phyloP scores from a whole-genome alignment of 2,329 filamentous ascomycete species.

The Scopulariopsis brevicaulis region DNA sequence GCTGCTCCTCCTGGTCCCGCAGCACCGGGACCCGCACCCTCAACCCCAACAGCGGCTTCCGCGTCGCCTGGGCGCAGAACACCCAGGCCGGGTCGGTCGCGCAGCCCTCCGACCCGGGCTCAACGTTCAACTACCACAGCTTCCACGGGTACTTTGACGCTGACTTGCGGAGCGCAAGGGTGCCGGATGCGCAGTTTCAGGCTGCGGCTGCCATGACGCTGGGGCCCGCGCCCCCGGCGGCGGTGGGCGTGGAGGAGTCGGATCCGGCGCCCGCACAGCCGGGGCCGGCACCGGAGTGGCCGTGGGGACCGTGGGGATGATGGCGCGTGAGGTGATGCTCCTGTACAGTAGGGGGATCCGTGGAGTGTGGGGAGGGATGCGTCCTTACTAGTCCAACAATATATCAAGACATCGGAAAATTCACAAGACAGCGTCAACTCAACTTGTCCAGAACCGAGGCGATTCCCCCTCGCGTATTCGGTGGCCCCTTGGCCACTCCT shows the following conservation, averaged over 20 bases:
- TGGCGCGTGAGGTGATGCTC: background rate
- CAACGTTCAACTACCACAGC: slow-evolving; percentile 3
- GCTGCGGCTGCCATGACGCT: slow-evolving; percentile 1
- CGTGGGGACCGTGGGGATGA: background rate
- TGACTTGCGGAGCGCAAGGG: background rate
- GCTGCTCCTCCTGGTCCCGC: slow-evolving; percentile 21
- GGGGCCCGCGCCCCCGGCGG: background rate
- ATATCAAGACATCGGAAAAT: too few relatives aligned
- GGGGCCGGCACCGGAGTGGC: background rate
- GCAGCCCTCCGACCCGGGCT: slow-evolving; percentile 1
- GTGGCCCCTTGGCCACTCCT: too few relatives aligned
- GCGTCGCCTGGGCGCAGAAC: slow-evolving; percentile 5
- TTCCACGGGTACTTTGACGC: slow-evolving; percentile 4
- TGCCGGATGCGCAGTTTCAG: slow-evolving; percentile 1
- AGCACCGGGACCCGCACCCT: background rate
- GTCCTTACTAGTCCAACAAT: too few relatives aligned
- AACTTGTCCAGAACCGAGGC: too few relatives aligned
- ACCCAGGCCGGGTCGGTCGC: slow-evolving; percentile 1
- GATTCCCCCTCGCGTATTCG: too few relatives aligned
- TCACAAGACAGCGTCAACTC: too few relatives aligned
- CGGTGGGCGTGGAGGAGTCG: background rate
- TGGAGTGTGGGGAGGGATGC: too few relatives aligned
- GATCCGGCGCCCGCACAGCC: background rate
- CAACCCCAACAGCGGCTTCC: background rate
- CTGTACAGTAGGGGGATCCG: background rate